Conservation (phyloP, 208 protist genomes). For the Acanthamoeba healyi region DNA sequence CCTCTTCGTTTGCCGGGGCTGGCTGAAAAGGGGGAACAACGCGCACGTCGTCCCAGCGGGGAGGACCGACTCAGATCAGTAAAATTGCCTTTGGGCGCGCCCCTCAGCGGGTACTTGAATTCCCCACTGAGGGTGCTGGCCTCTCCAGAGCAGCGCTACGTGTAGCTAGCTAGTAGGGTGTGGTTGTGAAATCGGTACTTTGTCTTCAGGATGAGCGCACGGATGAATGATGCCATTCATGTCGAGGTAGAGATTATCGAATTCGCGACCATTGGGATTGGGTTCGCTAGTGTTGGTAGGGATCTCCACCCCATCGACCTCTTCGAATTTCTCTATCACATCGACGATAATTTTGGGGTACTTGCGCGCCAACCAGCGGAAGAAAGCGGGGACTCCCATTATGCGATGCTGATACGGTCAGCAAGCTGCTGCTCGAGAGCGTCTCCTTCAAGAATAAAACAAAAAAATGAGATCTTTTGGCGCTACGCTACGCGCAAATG, state of each 20-base stretch:
- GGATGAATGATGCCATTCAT: slow-evolving; percentile 99
- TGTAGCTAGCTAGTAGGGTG: slow-evolving; percentile 75
- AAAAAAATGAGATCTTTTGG: too few species aligned
- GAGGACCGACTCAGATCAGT: too few species aligned
- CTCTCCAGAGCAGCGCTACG: too few species aligned
- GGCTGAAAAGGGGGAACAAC: too few species aligned
- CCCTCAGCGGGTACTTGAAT: too few species aligned
- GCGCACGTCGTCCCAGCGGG: too few species aligned
- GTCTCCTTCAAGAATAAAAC: too few species aligned
- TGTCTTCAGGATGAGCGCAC: slow-evolving; percentile 96
- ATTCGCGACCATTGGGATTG: slow-evolving; percentile 70
- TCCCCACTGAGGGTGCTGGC: too few species aligned
- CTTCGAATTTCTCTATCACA: slow-evolving; percentile 75
- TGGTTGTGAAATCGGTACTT: slow-evolving; percentile 75
- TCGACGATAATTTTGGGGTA: slow-evolving; percentile 95
- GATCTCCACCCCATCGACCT: slow-evolving; percentile 56
- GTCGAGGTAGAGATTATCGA: slow-evolving; percentile 99
- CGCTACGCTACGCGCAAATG: too few species aligned
- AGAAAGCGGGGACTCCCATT: slow-evolving; percentile 93
- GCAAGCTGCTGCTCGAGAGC: too few species aligned
- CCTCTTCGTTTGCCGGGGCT: slow-evolving; percentile 89
- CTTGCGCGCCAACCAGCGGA: slow-evolving; percentile 97
- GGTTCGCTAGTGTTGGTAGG: slow-evolving; percentile 80
- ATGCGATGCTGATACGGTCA: too few species aligned
- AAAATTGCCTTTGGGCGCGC: too few species aligned